A percentile compares a stretch with the other conserved stretches of the same genome.
These are phyloP conservation scores for Hysterangium stoloniferum DNA, from an alignment of 768 basidiomycete genomes.

Conservation along the genomic window DNA sequence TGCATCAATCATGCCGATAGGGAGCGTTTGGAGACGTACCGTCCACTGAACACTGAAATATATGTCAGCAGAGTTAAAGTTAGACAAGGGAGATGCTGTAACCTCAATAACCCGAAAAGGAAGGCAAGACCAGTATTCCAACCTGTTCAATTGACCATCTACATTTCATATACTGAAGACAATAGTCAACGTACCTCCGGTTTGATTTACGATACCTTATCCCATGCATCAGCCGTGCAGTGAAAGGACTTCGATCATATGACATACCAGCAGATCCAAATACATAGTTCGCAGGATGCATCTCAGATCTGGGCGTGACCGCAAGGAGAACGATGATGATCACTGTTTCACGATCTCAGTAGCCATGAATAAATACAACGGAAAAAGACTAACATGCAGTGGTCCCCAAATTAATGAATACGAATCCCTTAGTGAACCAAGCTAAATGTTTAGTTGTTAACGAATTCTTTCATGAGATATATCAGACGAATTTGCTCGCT, in stretches of 20 bases:
- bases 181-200: slow-evolving; percentile 38
- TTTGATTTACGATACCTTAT: slow-evolving; percentile 63
- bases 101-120: slow-evolving; percentile 67
- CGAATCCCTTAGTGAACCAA: slow-evolving; percentile 63
- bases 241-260: no score
- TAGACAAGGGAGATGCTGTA: no score
- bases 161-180: not conserved
- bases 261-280: slow-evolving; percentile 47
- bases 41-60: slow-evolving; percentile 77
- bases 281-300: slow-evolving; percentile 75
- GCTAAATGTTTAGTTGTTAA: slow-evolving; percentile 71
- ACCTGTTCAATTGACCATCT: slow-evolving; percentile 18
- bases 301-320: slow-evolving; percentile 60
- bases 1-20: no score
- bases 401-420: slow-evolving; percentile 82
- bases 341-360: slow-evolving; percentile 37
- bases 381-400: slow-evolving; percentile 44
- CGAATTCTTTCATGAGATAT: slow-evolving; percentile 40
- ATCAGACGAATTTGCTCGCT: not conserved
- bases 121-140: slow-evolving; percentile 76
- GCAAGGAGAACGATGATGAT: slow-evolving; percentile 82
- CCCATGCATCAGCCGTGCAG: no score
- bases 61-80: no score
- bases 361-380: not conserved
- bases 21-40: slow-evolving; percentile 32